Base-by-base conservation (phyloP, 2,329 filamentous ascomycete species). In the Colletotrichum sp. region DNA sequence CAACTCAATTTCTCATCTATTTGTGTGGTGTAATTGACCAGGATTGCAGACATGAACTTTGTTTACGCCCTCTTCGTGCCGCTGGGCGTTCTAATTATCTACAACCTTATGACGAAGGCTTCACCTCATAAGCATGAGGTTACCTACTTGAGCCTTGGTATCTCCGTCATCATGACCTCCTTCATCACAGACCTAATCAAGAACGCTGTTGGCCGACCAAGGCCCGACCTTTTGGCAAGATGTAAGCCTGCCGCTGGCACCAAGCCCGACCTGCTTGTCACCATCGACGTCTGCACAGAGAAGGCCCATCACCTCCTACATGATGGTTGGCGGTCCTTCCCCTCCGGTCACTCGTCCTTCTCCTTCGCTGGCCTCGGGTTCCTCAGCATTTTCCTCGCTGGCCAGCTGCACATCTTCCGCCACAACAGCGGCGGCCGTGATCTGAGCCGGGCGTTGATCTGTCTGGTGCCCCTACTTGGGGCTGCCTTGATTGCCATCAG, bases 101-200 rank as follows among this genome's bases (percentile, higher is more conserved):
- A 93, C 90, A 93, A 95, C 67, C 81, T 91, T 69, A 72, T 92
- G 48, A 84, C 90, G 36, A 90, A 91, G 63, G 92, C 95, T 1
- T 89, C 91, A 8, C 84, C 90, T 10, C 95, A 98, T 84, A 98
- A 98, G 83, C 91, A 94, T 75, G 96, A 99, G 85, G 94, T 96
- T 78, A 94, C 95, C 0, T 87, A 98, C 68, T 91, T 99, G 1
- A 95, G 95, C 26, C 92, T 98, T 76, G 87, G 93, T 67, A 95
- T 96, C 80, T 91, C 93, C 78, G 85, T 99, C 30, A 89, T 95
- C 79, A 89, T 98, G 66, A 94, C 95, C 1, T 91, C 92, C 8
- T 94, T 98, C 83, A 88, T 99, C 59, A 99, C 97, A 60, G 96
- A 99, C 83, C 87, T 96, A 32, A 90, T 99, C 82, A 99, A 99